Evolutionary conservation across 495 filamentous ascomycete species (phyloP).

Genomic region (Coniosporium apollinis): DNA sequence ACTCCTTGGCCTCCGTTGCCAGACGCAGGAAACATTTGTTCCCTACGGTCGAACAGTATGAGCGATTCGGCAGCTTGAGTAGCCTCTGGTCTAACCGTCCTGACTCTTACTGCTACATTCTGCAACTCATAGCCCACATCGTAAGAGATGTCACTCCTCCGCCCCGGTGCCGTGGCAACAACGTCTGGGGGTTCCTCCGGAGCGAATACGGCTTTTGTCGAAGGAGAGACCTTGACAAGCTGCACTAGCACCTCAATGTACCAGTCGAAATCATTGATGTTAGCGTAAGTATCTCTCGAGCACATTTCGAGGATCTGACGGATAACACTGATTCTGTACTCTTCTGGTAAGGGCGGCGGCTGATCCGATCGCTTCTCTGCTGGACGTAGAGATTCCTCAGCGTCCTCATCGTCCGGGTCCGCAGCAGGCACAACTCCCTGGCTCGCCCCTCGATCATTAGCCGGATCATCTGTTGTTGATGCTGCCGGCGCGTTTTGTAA

Average conservation of each 20-base stretch:
- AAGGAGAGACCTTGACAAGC: conserved; percentile 51
- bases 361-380: conserved; percentile 17
- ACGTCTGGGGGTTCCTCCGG: conserved; percentile 7
- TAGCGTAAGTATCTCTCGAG: conserved; percentile 72
- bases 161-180: conserved; percentile 8
- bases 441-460: conserved; percentile 18
- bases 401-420: conserved; percentile 43
- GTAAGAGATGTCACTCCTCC: conserved; percentile 37
- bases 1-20: conserved; percentile 38
- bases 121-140: conserved; percentile 70
- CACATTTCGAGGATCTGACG: conserved; percentile 75
- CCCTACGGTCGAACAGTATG: conserved; percentile 36
- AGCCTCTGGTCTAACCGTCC: conserved; percentile 55
- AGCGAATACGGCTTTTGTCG: conserved; percentile 8
- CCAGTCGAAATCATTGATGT: conserved; percentile 86
- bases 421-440: conserved; percentile 27
- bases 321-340: conserved; percentile 68
- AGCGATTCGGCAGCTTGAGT: conserved; percentile 67
- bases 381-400: conserved; percentile 25
- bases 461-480: conserved; percentile 18
- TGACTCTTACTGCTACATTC: conserved; percentile 84
- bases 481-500: conserved; percentile 38
- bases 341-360: conserved; percentile 44
- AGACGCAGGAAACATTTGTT: conserved; percentile 28
- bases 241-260: conserved; percentile 76